Conservation (phyloP, 1,139 yeast species). For the Blastobotrys aristatus region DNA sequence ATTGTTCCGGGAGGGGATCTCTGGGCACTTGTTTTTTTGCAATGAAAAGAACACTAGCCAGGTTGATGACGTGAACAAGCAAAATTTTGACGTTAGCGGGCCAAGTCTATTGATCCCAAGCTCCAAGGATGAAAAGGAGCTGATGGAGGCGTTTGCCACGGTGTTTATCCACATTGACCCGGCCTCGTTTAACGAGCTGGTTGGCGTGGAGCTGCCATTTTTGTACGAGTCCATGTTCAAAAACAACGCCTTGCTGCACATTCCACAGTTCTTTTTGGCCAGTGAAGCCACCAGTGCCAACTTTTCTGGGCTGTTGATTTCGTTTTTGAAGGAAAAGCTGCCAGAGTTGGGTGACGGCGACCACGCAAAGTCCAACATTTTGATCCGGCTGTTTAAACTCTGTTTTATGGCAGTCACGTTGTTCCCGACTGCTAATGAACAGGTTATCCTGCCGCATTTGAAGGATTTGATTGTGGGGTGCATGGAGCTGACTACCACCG, state of each 20-base stretch:
- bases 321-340: slow-evolving; percentile 68
- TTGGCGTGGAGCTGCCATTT: slow-evolving; percentile 72
- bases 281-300: slow-evolving; percentile 91
- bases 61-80: slow-evolving; percentile 20
- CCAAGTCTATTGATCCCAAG: slow-evolving; percentile 81
- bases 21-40: slow-evolving; percentile 74
- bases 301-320: slow-evolving; percentile 79
- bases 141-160: slow-evolving; percentile 93
- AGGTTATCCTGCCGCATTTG: slow-evolving; percentile 80
- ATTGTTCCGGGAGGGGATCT: slow-evolving; percentile 77
- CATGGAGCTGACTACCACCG: slow-evolving; percentile 73
- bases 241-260: slow-evolving; percentile 82
- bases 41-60: slow-evolving; percentile 38
- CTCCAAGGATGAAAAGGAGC: slow-evolving; percentile 88
- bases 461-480: slow-evolving; percentile 78
- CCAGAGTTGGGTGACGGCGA: slow-evolving; percentile 79
- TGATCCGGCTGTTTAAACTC: slow-evolving; percentile 79
- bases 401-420: slow-evolving; percentile 94
- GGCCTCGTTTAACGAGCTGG: slow-evolving; percentile 90
- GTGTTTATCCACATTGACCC: slow-evolving; percentile 93
- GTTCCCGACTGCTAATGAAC: slow-evolving; percentile 83
- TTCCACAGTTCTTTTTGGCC: slow-evolving; percentile 91
- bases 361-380: slow-evolving; percentile 69
- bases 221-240: slow-evolving; percentile 75
- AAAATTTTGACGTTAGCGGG: slow-evolving; percentile 61